Base-by-base conservation (phyloP, 2,329 filamentous ascomycete genomes). In the Pseudogymnoascus verrucosus region DNA sequence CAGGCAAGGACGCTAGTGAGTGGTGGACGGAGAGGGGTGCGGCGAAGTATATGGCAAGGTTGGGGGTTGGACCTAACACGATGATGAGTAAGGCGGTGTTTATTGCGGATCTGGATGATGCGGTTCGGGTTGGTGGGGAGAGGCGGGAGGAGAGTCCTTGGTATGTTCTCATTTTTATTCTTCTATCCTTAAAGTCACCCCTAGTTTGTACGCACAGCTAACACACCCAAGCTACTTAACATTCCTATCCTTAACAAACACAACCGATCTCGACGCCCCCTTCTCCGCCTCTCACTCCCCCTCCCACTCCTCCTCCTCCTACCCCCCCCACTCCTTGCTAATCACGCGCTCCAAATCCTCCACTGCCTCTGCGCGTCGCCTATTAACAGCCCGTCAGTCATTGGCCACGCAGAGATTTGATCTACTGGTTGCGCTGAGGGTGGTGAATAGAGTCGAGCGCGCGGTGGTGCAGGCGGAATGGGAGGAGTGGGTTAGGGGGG, bases 401-500 rank as follows among this genome's bases (percentile, higher is more conserved):
- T 84, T 99, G 0, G 93, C 90, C 0, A 80, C 85, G 1, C 95
- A 97, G 74, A 84, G 95, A 2, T 91, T 99, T 74, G 92, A 98
- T 72, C 80, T 99, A 19, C 78, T 98, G 2, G 93, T 99, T 4
- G 92, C 93, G 4, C 86, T 98, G 79, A 86, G 93, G 4, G 85
- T 97, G 2, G 88, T 98, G 65, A 97, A 98, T 76, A 88, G 84
- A 64, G 86, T 98, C 28, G 95, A 98, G 79, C 83, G 84, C 64
- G 92, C 97, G 74, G 88, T 96, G 74, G 76, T 98, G 62, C 84
- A 86, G 71, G 89, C 89, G 0, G 93, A 97, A 75, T 99, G 92
- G 88, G 93, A 96, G 77, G 90, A 90, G 67, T 99, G 93, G 93
- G 19, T n/a, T n/a, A n/a, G n/a, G n/a, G n/a, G n/a, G n/a, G n/a